phyloP scores from a whole-genome alignment of 2,329 filamentous ascomycete genomes.

The Fusarium sp. region DNA sequence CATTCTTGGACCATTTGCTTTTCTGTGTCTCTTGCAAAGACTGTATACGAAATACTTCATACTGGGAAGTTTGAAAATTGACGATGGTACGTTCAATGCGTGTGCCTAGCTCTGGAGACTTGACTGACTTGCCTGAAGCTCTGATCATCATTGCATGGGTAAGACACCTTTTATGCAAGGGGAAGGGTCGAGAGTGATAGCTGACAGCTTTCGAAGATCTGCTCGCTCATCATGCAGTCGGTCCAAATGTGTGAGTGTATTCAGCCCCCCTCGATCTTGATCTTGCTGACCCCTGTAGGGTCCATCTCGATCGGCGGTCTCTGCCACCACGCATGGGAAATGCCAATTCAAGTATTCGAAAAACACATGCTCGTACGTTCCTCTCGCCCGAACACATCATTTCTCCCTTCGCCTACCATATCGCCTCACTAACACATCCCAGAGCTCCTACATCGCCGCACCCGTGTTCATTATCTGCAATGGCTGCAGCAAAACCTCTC shows the following conservation, averaged over 20 bases:
- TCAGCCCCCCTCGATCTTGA: accelerated
- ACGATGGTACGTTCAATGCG: slow-evolving; percentile 24
- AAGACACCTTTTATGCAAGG: not conserved
- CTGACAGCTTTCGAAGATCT: slow-evolving; percentile 4
- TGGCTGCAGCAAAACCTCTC: slow-evolving; percentile 51
- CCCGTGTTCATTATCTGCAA: slow-evolving; percentile 50
- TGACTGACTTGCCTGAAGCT: slow-evolving; percentile 5
- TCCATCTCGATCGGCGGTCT: slow-evolving; percentile 43
- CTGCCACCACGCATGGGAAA: slow-evolving; percentile 46
- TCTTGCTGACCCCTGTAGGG: slow-evolving; percentile 17
- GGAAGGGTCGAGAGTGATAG: accelerated
- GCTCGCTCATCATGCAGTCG: slow-evolving; percentile 41
- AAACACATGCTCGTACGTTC: slow-evolving; percentile 36
- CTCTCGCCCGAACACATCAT: accelerated
- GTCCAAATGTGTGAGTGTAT: slow-evolving; percentile 36
- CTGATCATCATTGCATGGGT: slow-evolving; percentile 32
- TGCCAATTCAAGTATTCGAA: slow-evolving; percentile 36
- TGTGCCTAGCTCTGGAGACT: accelerated
- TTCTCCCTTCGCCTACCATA: not conserved
- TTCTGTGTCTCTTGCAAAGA: slow-evolving; percentile 38
- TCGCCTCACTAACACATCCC: not conserved
- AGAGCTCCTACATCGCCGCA: slow-evolving; percentile 43
- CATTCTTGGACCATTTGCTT: slow-evolving; percentile 32
- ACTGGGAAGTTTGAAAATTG: slow-evolving; percentile 15
- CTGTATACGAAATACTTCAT: slow-evolving; percentile 47